phyloP scores from a whole-genome alignment of 2,329 filamentous ascomycete species.

The Apiospora aurea region DNA sequence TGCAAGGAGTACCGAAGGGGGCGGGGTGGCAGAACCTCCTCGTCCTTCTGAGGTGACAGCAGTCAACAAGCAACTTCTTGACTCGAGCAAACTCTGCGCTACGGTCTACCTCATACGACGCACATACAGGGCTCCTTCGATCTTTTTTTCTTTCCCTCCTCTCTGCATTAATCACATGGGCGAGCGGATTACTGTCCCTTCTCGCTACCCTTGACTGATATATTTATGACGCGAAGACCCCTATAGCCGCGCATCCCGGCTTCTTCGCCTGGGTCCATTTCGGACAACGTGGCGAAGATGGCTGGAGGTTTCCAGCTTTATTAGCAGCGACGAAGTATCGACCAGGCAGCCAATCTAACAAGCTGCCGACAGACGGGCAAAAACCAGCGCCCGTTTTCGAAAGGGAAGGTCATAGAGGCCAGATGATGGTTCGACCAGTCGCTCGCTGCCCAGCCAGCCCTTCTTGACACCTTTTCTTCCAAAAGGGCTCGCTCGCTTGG shows the following conservation, averaged over 20 bases:
- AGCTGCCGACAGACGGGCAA: not conserved
- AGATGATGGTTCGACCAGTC: not conserved
- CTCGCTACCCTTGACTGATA: not conserved
- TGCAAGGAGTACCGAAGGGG: not conserved
- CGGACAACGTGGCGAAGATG: not conserved
- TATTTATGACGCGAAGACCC: constrained; percentile 1
- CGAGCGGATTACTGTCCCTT: not conserved
- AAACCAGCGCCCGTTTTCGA: not conserved
- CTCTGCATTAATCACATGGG: not conserved
- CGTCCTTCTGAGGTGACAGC: not conserved
- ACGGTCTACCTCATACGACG: not conserved
- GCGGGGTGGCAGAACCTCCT: not conserved
- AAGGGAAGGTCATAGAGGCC: not conserved
- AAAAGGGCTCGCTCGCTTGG: not conserved
- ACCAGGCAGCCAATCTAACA: not conserved
- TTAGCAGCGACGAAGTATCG: not conserved
- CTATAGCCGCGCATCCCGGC: not conserved
- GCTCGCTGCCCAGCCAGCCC: not conserved
- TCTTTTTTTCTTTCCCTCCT: not conserved
- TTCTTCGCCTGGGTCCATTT: not conserved
- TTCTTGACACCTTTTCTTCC: not conserved
- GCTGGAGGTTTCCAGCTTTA: not conserved
- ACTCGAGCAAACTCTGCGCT: constrained; percentile 15
- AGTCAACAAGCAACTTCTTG: not conserved
- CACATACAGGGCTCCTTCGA: not conserved